phyloP scores from a whole-genome alignment of 1,284 basidiomycete species.

The Xerocomus minutiporus region DNA sequence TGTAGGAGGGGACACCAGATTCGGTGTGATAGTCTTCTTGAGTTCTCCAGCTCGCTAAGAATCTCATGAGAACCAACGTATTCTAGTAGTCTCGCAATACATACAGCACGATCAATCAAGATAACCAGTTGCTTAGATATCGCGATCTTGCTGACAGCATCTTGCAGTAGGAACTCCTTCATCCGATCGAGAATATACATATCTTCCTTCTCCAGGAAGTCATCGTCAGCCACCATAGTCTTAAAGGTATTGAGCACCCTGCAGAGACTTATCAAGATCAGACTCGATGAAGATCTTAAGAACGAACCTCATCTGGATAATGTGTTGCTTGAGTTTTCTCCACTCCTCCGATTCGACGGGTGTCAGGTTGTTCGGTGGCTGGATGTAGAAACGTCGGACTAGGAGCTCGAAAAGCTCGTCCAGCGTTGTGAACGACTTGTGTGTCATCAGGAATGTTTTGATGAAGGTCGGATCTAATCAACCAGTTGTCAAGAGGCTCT shows the following conservation, averaged over 20 bases:
- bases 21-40: slow-evolving; percentile 49
- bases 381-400: slow-evolving; percentile 77
- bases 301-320: slow-evolving; percentile 80
- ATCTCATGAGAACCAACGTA: slow-evolving; percentile 19
- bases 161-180: slow-evolving; percentile 71
- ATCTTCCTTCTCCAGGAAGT: slow-evolving; percentile 80
- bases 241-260: slow-evolving; percentile 84
- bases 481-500: slow-evolving; percentile 1
- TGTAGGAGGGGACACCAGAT: slow-evolving; percentile 57
- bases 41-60: slow-evolving; percentile 53
- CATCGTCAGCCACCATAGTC: slow-evolving; percentile 74
- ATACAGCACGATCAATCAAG: slow-evolving; percentile 72
- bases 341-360: slow-evolving; percentile 73
- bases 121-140: slow-evolving; percentile 71
- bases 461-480: slow-evolving; percentile 74
- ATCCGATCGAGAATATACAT: slow-evolving; percentile 72
- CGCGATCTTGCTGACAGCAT: slow-evolving; percentile 57
- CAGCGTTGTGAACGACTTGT: slow-evolving; percentile 90
- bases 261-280: slow-evolving; percentile 8
- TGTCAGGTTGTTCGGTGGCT: slow-evolving; percentile 68
- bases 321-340: slow-evolving; percentile 84
- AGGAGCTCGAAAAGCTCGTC: slow-evolving; percentile 86
- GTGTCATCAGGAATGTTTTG: slow-evolving; percentile 94
- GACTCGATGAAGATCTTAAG: not conserved
- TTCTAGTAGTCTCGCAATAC: slow-evolving; percentile 31